A percentile compares a stretch with the other conserved stretches of the same genome.
Conservation (phyloP, 352 stramenopile species). For the Globisporangium acanthophoron region DNA sequence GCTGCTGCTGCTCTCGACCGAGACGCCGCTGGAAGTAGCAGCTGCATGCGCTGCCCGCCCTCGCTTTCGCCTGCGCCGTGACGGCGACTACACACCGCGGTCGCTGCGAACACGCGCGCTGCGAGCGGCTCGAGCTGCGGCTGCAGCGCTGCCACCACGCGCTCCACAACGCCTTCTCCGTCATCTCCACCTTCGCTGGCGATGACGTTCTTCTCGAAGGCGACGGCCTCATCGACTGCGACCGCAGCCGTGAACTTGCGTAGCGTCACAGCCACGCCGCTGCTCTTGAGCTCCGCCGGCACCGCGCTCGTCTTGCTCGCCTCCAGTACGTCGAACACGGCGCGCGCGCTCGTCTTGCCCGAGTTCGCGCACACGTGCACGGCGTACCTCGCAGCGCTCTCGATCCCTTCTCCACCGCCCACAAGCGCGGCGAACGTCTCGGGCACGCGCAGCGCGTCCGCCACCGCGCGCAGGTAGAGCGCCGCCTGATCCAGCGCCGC, state of each 20-base stretch:
- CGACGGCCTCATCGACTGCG: conserved; percentile 37
- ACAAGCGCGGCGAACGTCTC: conserved; percentile 7
- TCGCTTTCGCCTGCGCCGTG: background rate
- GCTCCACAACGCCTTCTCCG: conserved; percentile 20
- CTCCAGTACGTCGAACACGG: conserved; percentile 27
- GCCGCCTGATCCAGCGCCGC: conserved; percentile 28
- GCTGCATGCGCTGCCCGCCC: conserved; percentile 24
- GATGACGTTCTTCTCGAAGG: conserved; percentile 6
- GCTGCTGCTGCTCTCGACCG: background rate
- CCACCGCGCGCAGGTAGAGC: conserved; percentile 50
- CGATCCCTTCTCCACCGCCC: background rate
- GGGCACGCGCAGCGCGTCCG: conserved; percentile 23
- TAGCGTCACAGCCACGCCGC: conserved; percentile 14
- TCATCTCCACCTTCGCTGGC: background rate
- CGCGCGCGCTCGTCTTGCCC: conserved; percentile 13
- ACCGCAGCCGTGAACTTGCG: conserved; percentile 37
- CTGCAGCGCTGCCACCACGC: conserved; percentile 34
- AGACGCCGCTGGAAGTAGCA: conserved; percentile 23
- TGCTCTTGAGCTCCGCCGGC: conserved; percentile 19
- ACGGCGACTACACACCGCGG: conserved; percentile 25
- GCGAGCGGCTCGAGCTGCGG: conserved; percentile 44
- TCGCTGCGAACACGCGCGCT: conserved; percentile 27
- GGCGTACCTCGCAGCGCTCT: conserved; percentile 25
- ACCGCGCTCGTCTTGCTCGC: conserved; percentile 26
- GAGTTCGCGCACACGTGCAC: conserved; percentile 29